Evolutionary conservation across 257 asterid genomes (phyloP).

Genomic region (Gentiana dahurica): DNA sequence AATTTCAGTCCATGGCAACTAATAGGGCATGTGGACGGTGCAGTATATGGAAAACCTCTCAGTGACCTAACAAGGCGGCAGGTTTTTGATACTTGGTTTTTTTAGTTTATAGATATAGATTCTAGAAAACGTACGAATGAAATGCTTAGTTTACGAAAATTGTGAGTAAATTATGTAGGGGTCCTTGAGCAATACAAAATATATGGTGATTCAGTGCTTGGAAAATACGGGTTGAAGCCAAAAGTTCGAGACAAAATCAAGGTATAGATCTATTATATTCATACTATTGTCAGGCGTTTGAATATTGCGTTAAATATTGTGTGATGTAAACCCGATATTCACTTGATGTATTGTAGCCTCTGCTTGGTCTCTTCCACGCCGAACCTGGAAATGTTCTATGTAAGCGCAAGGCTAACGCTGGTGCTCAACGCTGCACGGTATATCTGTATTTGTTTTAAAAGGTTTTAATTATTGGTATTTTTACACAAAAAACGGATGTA

Average conservation of each 20-base stretch:
- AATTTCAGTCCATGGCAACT: constrained; percentile 70
- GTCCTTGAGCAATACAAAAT: constrained; percentile 71
- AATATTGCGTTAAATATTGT: too few relatives aligned
- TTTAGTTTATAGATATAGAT: not conserved
- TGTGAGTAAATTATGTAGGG: constrained; percentile 36
- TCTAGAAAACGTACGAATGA: not conserved
- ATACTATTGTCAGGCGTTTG: not conserved
- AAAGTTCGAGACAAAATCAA: constrained; percentile 54
- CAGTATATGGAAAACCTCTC: constrained; percentile 62
- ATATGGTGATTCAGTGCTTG: constrained; percentile 65
- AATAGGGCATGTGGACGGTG: constrained; percentile 75
- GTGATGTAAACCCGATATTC: not conserved
- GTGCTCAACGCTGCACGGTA: constrained; percentile 59
- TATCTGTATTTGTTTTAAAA: too few relatives aligned
- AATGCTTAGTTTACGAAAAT: constrained; percentile 3
- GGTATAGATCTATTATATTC: constrained; percentile 26
- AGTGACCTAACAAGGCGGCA: constrained; percentile 65
- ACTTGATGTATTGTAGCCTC: constrained; percentile 48
- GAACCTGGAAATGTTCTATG: constrained; percentile 69
- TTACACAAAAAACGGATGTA: too few relatives aligned
- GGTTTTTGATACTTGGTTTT: constrained; percentile 34
- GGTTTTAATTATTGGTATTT: too few relatives aligned
- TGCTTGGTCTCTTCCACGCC: constrained; percentile 65
- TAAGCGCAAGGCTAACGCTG: constrained; percentile 89
- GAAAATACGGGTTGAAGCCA: constrained; percentile 54